A percentile compares a stretch with the other conserved stretches of the same genome.
Evolutionary conservation across 2,329 filamentous ascomycete genomes (phyloP).

Genomic region (Parasarocladium wereldwijsianum): DNA sequence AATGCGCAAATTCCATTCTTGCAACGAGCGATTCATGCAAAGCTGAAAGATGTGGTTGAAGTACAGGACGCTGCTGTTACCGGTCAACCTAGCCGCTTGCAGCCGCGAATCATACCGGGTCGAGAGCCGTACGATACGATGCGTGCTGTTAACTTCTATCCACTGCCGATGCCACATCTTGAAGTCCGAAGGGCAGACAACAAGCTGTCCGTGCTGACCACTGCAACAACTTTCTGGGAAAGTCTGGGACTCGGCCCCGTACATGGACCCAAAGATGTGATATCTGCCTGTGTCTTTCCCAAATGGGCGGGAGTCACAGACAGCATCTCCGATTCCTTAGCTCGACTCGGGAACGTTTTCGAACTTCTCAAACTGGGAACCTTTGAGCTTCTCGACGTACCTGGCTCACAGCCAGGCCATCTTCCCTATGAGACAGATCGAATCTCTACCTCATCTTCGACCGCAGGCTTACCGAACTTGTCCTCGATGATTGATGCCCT

Average conservation of each 20-base stretch:
- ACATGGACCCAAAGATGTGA: constrained; percentile 56
- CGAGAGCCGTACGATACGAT: constrained; percentile 27
- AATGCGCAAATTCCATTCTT: constrained; percentile 29
- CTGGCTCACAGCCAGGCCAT: constrained; percentile 26
- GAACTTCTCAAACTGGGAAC: constrained; percentile 59
- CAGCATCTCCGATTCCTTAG: constrained; percentile 48
- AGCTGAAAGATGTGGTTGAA: constrained; percentile 34
- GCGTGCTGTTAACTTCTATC: constrained; percentile 39
- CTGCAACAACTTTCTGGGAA: constrained; percentile 70
- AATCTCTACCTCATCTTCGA: constrained; percentile 24
- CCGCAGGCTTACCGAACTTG: constrained; percentile 24
- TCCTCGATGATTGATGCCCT: constrained; percentile 33
- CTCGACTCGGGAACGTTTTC: constrained; percentile 54
- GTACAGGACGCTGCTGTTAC: constrained; percentile 40
- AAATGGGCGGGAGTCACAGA: constrained; percentile 46
- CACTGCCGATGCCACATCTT: constrained; percentile 54
- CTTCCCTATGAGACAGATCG: constrained; percentile 34
- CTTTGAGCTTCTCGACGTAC: constrained; percentile 37
- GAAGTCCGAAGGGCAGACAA: constrained; percentile 57
- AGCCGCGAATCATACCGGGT: constrained; percentile 29
- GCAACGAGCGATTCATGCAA: constrained; percentile 21
- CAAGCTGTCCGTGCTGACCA: constrained; percentile 57
- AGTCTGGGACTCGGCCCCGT: constrained; percentile 60
- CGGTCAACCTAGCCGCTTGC: constrained; percentile 35
- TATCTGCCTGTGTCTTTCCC: constrained; percentile 57